Evolutionary conservation across 768 basidiomycete genomes (phyloP), one percentile per base, ranked within the genome.

Genomic region (Postia placenta): DNA sequence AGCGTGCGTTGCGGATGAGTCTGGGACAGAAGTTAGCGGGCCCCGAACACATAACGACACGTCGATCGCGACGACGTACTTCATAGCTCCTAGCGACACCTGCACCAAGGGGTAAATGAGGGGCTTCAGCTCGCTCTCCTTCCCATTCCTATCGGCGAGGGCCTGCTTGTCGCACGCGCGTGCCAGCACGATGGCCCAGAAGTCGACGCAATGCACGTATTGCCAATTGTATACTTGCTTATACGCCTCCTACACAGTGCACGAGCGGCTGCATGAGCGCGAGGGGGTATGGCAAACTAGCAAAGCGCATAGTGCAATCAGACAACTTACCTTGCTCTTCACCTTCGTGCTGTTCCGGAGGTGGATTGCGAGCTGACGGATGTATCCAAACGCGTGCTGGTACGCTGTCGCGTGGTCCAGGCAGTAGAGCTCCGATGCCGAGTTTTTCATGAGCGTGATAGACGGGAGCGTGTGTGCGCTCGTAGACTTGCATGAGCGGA

Each of bases 191-290:
- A 90, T 75, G 35, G 81, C 78, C 96, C 96, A 99, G 60, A 98
- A 98, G 71, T 99, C 96, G 55, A 99, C 72, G 50, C 83, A 90
- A 64, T 99, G 96, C 2, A 85, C 87, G 56, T 86, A 97, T 69
- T 97, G 96, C 96, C 96, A 99, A 69, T 97, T 99, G 69, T 99
- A 96, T 19, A 99, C 95, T 58, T 87, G 85, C 65, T 85, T 86
- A 69, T 87, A 94, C 7, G 91, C 83, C 56, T 98, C 93, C 85
- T 92, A 64, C 19, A 49, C 45, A 33, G 9, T 43, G 36, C 27
- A 23, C 6, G 25, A 15, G 41, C 44, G 50, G 42, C 50, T 41
- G 56, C 12, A 53, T 56, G 6, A 51, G 49, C 17, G n/a, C n/a
- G n/a, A n/a, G 15, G 30, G 30, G 30, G 15, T 33, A 51, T 37